Evolutionary conservation across 2,329 filamentous ascomycete genomes (phyloP), one percentile per base, ranked within the genome.

Genomic region (Fusarium nodosum): DNA sequence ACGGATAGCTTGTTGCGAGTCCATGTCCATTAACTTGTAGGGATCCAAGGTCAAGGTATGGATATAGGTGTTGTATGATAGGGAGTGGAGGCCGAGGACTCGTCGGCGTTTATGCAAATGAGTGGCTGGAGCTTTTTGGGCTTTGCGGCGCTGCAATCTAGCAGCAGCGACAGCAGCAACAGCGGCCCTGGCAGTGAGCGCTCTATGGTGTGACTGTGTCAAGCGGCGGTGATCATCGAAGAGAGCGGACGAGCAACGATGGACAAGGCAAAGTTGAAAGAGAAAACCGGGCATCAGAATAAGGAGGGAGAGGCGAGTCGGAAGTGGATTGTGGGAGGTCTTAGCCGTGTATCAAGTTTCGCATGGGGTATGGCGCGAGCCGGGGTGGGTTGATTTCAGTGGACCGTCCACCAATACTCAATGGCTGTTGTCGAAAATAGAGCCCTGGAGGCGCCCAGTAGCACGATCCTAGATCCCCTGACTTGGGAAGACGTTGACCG

Each of bases 231-330:
- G 78, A 69, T 85, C 81, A 79, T 84, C 75, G 68, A 83, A 78
- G 75, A 85, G 78, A 77, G 80, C 73, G 77, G 78, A 79, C 72
- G 82, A 81, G 74, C 78, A 82, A 73, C 82, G 80, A 77, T 83
- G 81, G 71, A 80, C 76, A 75, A 81, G 80, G 76, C 84, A 86
- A 69, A 84, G 78, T 76, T 80, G 78, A 61, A 85, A 75, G 65
- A 84, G 79, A 74, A 81, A 81, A 73, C 77, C 79, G 74, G 81
- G 84, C 84, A 86, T 86, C 82, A 67, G 67, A 71, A 66, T 74
- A 74, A 72, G 71, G 73, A 66, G 71, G 64, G 41, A 70, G 72
- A 68, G 45, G 67, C 67, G 66, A 69, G 64, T 66, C 61, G 61
- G 52, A 59, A 60, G 60, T 66, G 66, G 63, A 66, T 60, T 64